A percentile compares a stretch with the other conserved stretches of the same genome.
These are phyloP conservation scores for Sporothrix pseudoabietina DNA, from an alignment of 2,329 filamentous ascomycete genomes.

Conservation along the genomic window DNA sequence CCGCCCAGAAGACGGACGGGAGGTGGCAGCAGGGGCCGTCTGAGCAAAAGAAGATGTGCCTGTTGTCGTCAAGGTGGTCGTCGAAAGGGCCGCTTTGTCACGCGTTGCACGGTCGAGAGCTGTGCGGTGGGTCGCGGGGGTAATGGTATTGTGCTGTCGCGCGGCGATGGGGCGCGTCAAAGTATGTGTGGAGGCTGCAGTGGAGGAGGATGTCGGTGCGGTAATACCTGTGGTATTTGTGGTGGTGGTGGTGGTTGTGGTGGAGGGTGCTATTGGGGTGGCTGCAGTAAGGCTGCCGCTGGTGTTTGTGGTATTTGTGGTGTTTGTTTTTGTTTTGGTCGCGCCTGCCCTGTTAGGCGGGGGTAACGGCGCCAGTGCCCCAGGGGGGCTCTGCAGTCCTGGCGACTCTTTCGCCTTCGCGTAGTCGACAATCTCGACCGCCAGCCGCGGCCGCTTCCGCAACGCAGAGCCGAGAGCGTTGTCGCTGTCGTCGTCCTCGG, in stretches of 20 bases:
- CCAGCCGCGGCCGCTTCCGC: constrained; percentile 55
- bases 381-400: not conserved
- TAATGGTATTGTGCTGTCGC: not conserved
- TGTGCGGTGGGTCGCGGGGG: not conserved
- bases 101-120: not conserved
- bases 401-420: constrained; percentile 6
- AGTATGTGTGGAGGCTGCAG: constrained; percentile 2
- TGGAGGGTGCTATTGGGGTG: constrained; percentile 29
- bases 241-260: constrained; percentile 28
- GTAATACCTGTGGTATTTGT: not conserved
- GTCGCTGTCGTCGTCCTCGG: not conserved
- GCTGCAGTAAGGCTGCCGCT: constrained; percentile 34
- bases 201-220: not conserved
- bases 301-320: constrained; percentile 39
- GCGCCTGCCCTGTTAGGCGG: constrained; percentile 6
- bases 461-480: constrained; percentile 39
- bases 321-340: constrained; percentile 23
- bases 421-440: constrained; percentile 52
- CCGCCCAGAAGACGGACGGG: not conserved
- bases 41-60: not conserved
- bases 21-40: not conserved
- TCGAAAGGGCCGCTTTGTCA: not conserved
- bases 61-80: not conserved
- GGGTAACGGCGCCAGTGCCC: constrained; percentile 6
- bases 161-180: constrained; percentile 14